Base-by-base conservation (phyloP, 768 basidiomycete species). In the Lactarius psammicola region DNA sequence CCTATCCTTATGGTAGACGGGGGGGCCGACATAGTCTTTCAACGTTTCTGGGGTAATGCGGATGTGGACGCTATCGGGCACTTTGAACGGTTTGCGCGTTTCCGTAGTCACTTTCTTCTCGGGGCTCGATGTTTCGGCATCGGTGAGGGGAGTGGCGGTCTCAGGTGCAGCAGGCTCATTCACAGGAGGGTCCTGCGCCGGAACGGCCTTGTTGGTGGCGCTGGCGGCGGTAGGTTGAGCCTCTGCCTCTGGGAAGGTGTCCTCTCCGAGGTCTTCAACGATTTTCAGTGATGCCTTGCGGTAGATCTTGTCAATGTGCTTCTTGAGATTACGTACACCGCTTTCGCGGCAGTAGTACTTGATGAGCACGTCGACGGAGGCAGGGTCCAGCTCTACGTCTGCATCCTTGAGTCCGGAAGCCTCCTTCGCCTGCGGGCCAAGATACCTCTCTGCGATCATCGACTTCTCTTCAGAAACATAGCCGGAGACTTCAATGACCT, bases 281-380 rank as follows among this genome's bases (percentile, higher is more conserved):
- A 99, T 85, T 75, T 90, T 93, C 69, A 96, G 79, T 0, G 96
- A 95, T 17, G 95, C 92, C 75, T 99, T 99, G 67, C 97, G 87
- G 77, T 95, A 98, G 64, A 99, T 95, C 94, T 98, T 98, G 73
- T 99, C 96, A 62, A 99, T 96, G 72, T 95, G 92, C 78, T 99
- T 98, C 87, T 98, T 98, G 75, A 99, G 73, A 73, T 95, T 94
- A 57, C 97, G 82, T 34, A 99, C 97, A 53, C 97, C 97, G 71
- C 94, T 96, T 79, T 99, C 97, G 28, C 97, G 84, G 74, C 94
- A 95, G 76, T 98, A 98, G 76, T 95, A 98, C 74, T 95, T 91
- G 79, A 99, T 98, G 60, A 99, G 82, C 13, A 85, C 78, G 70
- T 95, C 93, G 54, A 98, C 87, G 0, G 95, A 86, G 11, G 84